Evolutionary conservation across 2,329 filamentous ascomycete genomes (phyloP), one percentile per base, ranked within the genome.

Genomic region (Trichoderma sp.): DNA sequence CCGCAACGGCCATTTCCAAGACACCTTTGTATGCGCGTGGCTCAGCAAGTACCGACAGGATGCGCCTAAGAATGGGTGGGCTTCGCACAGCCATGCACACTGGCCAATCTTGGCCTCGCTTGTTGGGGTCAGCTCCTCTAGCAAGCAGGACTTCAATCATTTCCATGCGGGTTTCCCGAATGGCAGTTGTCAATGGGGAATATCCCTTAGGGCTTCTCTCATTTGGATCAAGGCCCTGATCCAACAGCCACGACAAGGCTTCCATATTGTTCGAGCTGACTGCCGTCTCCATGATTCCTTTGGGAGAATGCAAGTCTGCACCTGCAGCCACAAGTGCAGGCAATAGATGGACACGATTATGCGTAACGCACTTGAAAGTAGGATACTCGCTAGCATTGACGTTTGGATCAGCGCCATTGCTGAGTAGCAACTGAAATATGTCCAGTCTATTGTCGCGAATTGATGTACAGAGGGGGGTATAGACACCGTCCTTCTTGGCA

Each of bases 101-200:
- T 0, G 91, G 91, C 91, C 91, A 93, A 77, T 92, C 89, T 75
- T 91, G 84, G 39, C 90, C 90, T 15, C 90, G 85, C 20, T 91
- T 81, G 69, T 87, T 87, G 5, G 90, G 88, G 73, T 91, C 88
- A 0, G 89, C 90, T 12, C 89, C 89, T 32, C 87, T 84, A 4
- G 82, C 78, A 7, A 91, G 82, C 1, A 92, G 83, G 12, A 86
- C 78, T 50, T 91, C 87, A 26, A 92, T 85, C 74, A 91, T 83
- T 6, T 91, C 89, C 28, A 83, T 77, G 3, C 86, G 85, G 76
- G 89, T 84, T 68, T 90, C 88, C 6, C 85, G 84, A 72, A 92
- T 92, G 4, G 90, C 90, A 0, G 89, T 92, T 0, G 90, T 91
- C 20, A 92, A 81, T 0, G 90, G 85, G 0, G 90, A 91, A 77